Conservation (phyloP, 176 grass and related monocot species). For the Musa schizocarpa region DNA sequence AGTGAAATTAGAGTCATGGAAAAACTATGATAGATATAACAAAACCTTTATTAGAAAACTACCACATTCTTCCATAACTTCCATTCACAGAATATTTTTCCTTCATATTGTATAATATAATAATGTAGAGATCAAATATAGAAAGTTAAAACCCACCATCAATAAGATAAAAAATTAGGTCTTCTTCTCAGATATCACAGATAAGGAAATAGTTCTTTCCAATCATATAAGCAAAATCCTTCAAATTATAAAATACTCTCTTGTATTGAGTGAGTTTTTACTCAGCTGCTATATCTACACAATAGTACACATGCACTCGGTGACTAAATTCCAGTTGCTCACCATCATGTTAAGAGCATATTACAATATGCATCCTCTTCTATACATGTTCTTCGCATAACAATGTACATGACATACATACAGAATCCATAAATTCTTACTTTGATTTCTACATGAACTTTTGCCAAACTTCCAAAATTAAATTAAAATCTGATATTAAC, state of each 20-base stretch:
- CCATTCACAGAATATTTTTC: neutral
- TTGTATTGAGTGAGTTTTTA: neutral
- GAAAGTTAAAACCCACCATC: neutral
- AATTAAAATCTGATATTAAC: neutral
- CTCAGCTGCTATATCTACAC: no score
- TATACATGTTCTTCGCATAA: neutral
- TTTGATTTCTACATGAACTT: neutral
- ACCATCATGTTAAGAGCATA: no score
- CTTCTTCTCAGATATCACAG: neutral
- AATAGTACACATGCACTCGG: no score
- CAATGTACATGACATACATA: neutral
- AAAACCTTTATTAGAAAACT: neutral
- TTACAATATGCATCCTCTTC: neutral
- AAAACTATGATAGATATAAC: neutral
- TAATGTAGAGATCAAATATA: neutral
- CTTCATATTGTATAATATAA: neutral
- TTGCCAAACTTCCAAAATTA: neutral
- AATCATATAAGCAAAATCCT: neutral
- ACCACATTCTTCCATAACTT: neutral
- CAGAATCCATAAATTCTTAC: neutral
- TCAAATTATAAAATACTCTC: neutral
- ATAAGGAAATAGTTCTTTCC: neutral
- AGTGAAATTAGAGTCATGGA: neutral
- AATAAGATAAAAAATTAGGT: neutral
- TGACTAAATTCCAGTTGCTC: no score